phyloP scores from a whole-genome alignment of 2,329 filamentous ascomycete genomes.

The Rhynchosporium agropyri region DNA sequence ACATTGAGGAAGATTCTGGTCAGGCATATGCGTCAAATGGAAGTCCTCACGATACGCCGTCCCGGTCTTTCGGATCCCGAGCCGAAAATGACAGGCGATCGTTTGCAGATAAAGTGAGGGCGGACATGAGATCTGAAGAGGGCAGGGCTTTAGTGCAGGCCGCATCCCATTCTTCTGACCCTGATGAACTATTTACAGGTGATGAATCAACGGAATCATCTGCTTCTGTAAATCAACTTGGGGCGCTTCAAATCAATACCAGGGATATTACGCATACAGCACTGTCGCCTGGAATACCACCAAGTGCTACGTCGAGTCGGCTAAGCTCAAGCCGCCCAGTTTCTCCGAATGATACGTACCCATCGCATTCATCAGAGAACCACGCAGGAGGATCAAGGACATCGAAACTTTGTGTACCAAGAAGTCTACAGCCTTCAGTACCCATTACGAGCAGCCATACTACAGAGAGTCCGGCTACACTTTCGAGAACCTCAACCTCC shows the following conservation, averaged over 20 bases:
- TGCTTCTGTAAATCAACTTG: slow-evolving; percentile 29
- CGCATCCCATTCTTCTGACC: slow-evolving; percentile 26
- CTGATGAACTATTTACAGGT: slow-evolving; percentile 25
- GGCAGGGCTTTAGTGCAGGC: slow-evolving; percentile 56
- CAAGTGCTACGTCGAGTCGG: slow-evolving; percentile 11
- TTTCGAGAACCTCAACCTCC: slow-evolving; percentile 29
- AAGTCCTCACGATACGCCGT: not conserved
- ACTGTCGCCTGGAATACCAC: slow-evolving; percentile 25
- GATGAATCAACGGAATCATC: slow-evolving; percentile 14
- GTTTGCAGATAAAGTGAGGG: slow-evolving; percentile 50
- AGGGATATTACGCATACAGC: slow-evolving; percentile 36
- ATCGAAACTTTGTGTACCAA: slow-evolving; percentile 5
- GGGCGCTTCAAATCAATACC: slow-evolving; percentile 37
- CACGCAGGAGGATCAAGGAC: slow-evolving; percentile 4
- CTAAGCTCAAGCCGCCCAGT: slow-evolving; percentile 24
- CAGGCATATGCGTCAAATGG: not conserved
- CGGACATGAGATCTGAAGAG: slow-evolving; percentile 63
- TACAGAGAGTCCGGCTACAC: slow-evolving; percentile 20
- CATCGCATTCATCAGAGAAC: slow-evolving; percentile 5
- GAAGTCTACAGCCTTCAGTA: slow-evolving; percentile 9
- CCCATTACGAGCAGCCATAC: slow-evolving; percentile 6
- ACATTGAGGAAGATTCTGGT: slow-evolving; percentile 3
- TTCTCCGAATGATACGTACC: slow-evolving; percentile 18
- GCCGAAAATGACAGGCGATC: slow-evolving; percentile 24
- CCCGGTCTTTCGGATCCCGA: not conserved